Evolutionary conservation across 257 asterid genomes (phyloP), one percentile per base, ranked within the genome.

Genomic region (Solanum pinnatisectum): DNA sequence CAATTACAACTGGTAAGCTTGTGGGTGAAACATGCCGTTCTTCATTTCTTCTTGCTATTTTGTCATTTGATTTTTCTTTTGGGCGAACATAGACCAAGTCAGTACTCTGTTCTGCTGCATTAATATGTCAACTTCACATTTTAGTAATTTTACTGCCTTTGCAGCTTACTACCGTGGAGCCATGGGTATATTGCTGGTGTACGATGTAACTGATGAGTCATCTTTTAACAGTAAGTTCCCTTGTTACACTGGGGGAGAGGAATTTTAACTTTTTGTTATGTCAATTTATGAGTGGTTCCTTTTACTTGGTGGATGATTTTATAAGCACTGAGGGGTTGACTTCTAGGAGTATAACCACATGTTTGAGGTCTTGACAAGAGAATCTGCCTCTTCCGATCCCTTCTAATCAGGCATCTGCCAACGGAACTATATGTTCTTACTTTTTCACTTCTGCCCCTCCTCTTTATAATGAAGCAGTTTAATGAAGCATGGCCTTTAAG

Each of bases 121-220:
- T 46, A 70, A 35, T 65, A 16, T 70, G 32, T n/a, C 30, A 46
- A 82, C 70, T 18, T 49, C 70, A 46, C 85, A 27, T 78, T 86
- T 78, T 83, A 78, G 40, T 33, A 88, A 87, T 42, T 63, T 7
- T 56, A 83, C 25, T 88, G 49, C 1, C 30, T 86, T 82, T 92
- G 91, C 93, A 94, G 96, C 96, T 71, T 94, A 94, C 94, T 94
- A 93, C 89, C 94, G 96, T 32, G 96, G 95, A 88, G 95, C 96
- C 35, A 94, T 94, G 96, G 96, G 96, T 78, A 94, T 94, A 87
- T 90, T 94, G 93, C 92, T 94, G 93, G 96, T 94, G 90, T 94
- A 94, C 32, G 96, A 93, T 79, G 96, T 93, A 73, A 93, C 96
- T 14, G 96, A 93, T 30, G 96, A 93, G 92, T 90, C 96, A 86